These are phyloP conservation scores for Candida sithepensis DNA, from an alignment of 805 yeast species.

Conservation along the genomic window DNA sequence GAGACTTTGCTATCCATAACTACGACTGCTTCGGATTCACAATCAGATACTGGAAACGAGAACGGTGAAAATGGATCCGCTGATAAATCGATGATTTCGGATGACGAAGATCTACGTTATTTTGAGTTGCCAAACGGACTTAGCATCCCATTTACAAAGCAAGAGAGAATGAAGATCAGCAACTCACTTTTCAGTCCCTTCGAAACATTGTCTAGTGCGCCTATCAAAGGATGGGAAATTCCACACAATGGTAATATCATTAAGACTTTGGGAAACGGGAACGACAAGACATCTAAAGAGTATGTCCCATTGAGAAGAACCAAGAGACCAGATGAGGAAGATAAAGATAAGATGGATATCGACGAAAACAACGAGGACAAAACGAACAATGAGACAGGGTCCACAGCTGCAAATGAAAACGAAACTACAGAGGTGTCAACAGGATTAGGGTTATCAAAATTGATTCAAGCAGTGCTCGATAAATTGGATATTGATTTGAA, in stretches of 20 bases:
- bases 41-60: constrained; percentile 25
- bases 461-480: constrained; percentile 53
- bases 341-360: constrained; percentile 32
- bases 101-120: constrained; percentile 36
- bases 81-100: neutral
- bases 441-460: constrained; percentile 47
- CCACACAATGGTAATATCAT: constrained; percentile 54
- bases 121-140: constrained; percentile 81
- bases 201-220: constrained; percentile 24
- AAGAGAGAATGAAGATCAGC: constrained; percentile 59
- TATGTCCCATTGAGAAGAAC: constrained; percentile 72
- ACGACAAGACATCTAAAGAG: constrained; percentile 45
- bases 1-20: constrained; percentile 51
- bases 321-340: constrained; percentile 32
- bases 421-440: neutral
- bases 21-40: constrained; percentile 12
- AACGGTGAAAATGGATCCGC: constrained; percentile 11
- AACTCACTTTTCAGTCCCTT: constrained; percentile 72
- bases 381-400: constrained; percentile 22
- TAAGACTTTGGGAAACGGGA: constrained; percentile 22
- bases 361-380: constrained; percentile 22
- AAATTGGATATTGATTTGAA: constrained; percentile 76
- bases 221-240: constrained; percentile 32
- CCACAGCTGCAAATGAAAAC: neutral
- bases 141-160: constrained; percentile 49